Percentiles rank a stretch among this genome's conserved stretches.
phyloP scores from a whole-genome alignment of 306 rosid species.

The barrel medic (Medicago truncatula) region MtrunA17r5.0-ANR NC_053043.1:42115501-42116000 shows the following conservation, averaged over 20 bases:
- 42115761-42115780: slow-evolving; percentile 28
- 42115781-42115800: slow-evolving; percentile 84
- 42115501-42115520: slow-evolving; percentile 53
- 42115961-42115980: slow-evolving; percentile 92
- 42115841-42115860: slow-evolving; percentile 80
- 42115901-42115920: slow-evolving; percentile 95
- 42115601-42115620: slow-evolving; percentile 58
- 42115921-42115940: slow-evolving; percentile 96
- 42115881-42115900: slow-evolving; percentile 89
- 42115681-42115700: slow-evolving; percentile 31
- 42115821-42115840: slow-evolving; percentile 85
- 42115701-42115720: slow-evolving; percentile 9
- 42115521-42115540: slow-evolving; percentile 42
- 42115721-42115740: slow-evolving; percentile 12
- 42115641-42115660: slow-evolving; percentile 59
- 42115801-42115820: slow-evolving; percentile 93
- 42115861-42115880: slow-evolving; percentile 82
- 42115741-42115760: slow-evolving; percentile 12
- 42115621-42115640: slow-evolving; percentile 49
- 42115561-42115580: slow-evolving; percentile 53
- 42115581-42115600: slow-evolving; percentile 63
- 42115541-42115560: background rate
- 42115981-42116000: slow-evolving; percentile 72
- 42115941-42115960: slow-evolving; percentile 78
- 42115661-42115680: slow-evolving; percentile 56